A percentile compares a stretch with the other conserved stretches of the same genome.
Conservation (phyloP, 2,329 filamentous ascomycete species). For the Neoarthrinium moseri region DNA sequence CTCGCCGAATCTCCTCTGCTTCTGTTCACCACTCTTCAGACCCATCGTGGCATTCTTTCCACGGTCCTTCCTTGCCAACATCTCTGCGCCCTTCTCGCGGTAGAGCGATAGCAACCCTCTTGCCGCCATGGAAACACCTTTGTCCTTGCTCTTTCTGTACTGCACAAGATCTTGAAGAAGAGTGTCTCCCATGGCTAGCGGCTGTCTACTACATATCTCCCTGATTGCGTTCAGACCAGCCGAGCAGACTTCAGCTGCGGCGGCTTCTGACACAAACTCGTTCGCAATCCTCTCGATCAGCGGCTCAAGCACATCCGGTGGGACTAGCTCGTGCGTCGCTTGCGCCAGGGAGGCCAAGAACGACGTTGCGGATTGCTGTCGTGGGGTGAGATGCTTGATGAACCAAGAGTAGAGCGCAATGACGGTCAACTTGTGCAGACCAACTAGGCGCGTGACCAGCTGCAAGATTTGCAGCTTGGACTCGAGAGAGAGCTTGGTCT, state of each 20-base stretch:
- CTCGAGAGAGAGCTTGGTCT: conserved; percentile 81
- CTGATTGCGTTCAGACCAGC: conserved; percentile 93
- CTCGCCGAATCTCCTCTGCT: conserved; percentile 79
- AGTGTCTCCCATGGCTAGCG: conserved; percentile 93
- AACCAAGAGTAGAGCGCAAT: conserved; percentile 95
- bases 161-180: conserved; percentile 93
- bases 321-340: conserved; percentile 85
- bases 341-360: conserved; percentile 92
- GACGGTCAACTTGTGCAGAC: conserved; percentile 87
- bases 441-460: conserved; percentile 85
- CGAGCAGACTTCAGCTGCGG: conserved; percentile 84
- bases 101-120: conserved; percentile 89
- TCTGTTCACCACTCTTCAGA: conserved; percentile 71
- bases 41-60: conserved; percentile 89
- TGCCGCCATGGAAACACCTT: conserved; percentile 98
- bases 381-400: conserved; percentile 84
- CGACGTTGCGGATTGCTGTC: conserved; percentile 86
- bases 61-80: conserved; percentile 85
- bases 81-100: conserved; percentile 84
- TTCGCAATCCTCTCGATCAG: conserved; percentile 94
- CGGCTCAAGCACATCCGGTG: conserved; percentile 88
- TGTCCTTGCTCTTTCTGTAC: conserved; percentile 97
- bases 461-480: conserved; percentile 89
- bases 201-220: conserved; percentile 89
- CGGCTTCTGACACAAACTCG: conserved; percentile 95